Percentiles rank a stretch among this genome's conserved stretches.
Conservation (phyloP, 176 grass and related monocot genomes). For the Luzula sylvatica region DNA sequence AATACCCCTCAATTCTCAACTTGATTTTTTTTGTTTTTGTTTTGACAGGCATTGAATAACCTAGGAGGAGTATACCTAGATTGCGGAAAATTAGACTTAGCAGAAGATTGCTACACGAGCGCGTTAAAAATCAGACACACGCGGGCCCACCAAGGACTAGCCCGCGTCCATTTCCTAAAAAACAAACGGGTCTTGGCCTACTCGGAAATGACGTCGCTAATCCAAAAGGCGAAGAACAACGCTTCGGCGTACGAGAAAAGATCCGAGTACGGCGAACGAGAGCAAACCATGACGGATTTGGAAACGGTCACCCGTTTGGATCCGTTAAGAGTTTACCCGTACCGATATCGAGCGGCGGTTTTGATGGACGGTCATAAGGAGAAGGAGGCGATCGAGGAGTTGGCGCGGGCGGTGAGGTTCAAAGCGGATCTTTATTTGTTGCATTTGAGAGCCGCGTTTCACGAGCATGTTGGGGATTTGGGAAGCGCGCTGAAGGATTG, state of each 20-base stretch:
- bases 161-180: conserved; percentile 69
- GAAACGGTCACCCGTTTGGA: conserved; percentile 70
- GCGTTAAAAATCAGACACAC: conserved; percentile 90
- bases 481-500: conserved; percentile 59
- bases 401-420: conserved; percentile 61
- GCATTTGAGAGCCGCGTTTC: conserved; percentile 82
- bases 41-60: conserved; percentile 77
- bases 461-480: conserved; percentile 67
- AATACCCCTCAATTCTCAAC: background rate
- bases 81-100: conserved; percentile 68
- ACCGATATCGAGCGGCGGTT: conserved; percentile 90
- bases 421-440: conserved; percentile 81
- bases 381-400: conserved; percentile 71
- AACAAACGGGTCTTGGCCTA: conserved; percentile 71
- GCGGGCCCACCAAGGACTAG: conserved; percentile 88
- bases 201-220: conserved; percentile 87
- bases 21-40: conserved; percentile 3
- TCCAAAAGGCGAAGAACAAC: conserved; percentile 74
- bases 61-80: conserved; percentile 95
- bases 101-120: conserved; percentile 88
- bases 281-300: conserved; percentile 73
- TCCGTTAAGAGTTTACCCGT: conserved; percentile 77
- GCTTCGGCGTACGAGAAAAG: conserved; percentile 94
- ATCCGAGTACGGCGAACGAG: conserved; percentile 73
- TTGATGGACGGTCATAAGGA: conserved; percentile 94